Evolutionary conservation across 768 basidiomycete species (phyloP).

Genomic region (Tulasnella sp.): DNA sequence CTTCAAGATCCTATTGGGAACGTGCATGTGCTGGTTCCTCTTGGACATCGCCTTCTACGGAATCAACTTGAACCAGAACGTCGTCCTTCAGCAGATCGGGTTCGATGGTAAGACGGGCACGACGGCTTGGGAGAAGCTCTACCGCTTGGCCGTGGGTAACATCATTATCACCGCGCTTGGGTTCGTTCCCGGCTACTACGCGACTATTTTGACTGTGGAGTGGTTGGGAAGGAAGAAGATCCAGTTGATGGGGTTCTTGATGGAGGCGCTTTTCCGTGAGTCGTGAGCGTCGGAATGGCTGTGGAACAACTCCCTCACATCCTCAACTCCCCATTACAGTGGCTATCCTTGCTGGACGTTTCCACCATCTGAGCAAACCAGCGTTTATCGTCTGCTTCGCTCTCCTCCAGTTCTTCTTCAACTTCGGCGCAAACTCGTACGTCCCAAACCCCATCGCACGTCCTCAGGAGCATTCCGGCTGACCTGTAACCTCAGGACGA

Average conservation of each 20-base stretch:
- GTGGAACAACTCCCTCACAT: not conserved
- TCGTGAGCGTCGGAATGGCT: not conserved
- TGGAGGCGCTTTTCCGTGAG: slow-evolving; percentile 56
- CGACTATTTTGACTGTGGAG: slow-evolving; percentile 56
- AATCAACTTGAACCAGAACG: slow-evolving; percentile 46
- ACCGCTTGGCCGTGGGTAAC: slow-evolving; percentile 54
- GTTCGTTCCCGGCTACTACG: slow-evolving; percentile 73
- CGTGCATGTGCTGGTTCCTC: slow-evolving; percentile 56
- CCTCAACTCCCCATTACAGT: slow-evolving; percentile 27
- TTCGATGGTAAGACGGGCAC: slow-evolving; percentile 43
- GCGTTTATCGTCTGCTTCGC: slow-evolving; percentile 65
- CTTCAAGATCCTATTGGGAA: slow-evolving; percentile 53
- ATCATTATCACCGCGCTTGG: slow-evolving; percentile 65
- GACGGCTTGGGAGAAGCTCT: slow-evolving; percentile 51
- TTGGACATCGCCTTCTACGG: slow-evolving; percentile 75
- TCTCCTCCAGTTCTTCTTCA: slow-evolving; percentile 67
- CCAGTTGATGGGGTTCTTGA: slow-evolving; percentile 62
- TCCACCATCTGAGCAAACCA: slow-evolving; percentile 52
- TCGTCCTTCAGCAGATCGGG: slow-evolving; percentile 61
- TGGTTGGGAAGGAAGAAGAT: slow-evolving; percentile 63
- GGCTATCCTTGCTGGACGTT: slow-evolving; percentile 51
- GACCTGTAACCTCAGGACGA: slow-evolving; percentile 22
- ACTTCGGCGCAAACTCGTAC: slow-evolving; percentile 64
- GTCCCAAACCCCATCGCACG: slow-evolving; percentile 18
- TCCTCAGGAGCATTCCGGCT: not conserved